Conservation (phyloP, 2,329 filamentous ascomycete genomes). For the Aspergillus calidoustus region DNA sequence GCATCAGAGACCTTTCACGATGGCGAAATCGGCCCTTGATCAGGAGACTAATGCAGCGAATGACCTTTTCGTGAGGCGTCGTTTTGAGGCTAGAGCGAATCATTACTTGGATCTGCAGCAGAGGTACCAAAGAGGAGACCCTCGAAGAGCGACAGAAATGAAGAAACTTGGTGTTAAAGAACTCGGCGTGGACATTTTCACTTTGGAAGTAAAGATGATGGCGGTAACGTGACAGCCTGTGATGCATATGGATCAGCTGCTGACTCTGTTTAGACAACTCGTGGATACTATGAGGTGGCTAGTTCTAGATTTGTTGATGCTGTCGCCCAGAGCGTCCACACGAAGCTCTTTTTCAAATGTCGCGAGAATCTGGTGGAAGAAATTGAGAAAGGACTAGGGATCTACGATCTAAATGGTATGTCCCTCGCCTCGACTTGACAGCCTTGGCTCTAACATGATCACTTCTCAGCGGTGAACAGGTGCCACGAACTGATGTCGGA, state of each 20-base stretch:
- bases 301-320: conserved; percentile 45
- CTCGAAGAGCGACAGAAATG: conserved; percentile 24
- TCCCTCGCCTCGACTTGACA: not conserved
- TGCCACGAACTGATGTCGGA: conserved; percentile 45
- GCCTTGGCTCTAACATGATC: not conserved
- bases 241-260: not conserved
- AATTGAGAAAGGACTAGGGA: conserved; percentile 37
- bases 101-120: conserved; percentile 16
- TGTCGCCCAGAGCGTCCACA: conserved; percentile 43
- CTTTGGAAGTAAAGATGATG: conserved; percentile 47
- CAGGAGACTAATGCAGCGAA: conserved; percentile 24
- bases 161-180: conserved; percentile 32
- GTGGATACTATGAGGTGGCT: conserved; percentile 47
- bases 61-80: conserved; percentile 20
- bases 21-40: conserved; percentile 38
- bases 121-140: conserved; percentile 19
- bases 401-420: conserved; percentile 38
- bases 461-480: conserved; percentile 35
- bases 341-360: conserved; percentile 43
- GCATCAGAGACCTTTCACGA: conserved; percentile 60
- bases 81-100: conserved; percentile 27
- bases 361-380: conserved; percentile 35
- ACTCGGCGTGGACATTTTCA: conserved; percentile 40
- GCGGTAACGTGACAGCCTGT: conserved; percentile 37
- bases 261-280: conserved; percentile 34